Percentiles rank a stretch among this genome's conserved stretches.
Conservation (phyloP, 2,329 filamentous ascomycete species). For the Bertia moriformis region DNA sequence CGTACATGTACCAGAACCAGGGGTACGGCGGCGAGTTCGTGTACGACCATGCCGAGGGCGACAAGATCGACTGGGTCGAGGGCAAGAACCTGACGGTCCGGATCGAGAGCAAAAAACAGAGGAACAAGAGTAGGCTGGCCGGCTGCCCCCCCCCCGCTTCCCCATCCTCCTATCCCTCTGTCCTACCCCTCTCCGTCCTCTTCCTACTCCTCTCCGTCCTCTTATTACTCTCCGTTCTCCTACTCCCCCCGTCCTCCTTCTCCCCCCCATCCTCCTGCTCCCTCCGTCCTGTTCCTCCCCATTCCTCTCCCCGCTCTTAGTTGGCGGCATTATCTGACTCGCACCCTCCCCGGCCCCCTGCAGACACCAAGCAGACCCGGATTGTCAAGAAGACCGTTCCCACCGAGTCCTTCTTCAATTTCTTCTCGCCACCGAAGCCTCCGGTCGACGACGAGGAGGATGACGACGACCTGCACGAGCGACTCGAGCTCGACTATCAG, state of each 20-base stretch:
- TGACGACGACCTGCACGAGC: constrained; percentile 85
- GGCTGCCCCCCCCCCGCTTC: no score
- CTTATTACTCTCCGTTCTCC: constrained; percentile 6
- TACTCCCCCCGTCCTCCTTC: not conserved
- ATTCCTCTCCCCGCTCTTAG: not conserved
- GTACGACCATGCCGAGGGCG: constrained; percentile 95
- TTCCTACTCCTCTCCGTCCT: no score
- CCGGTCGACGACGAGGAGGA: constrained; percentile 64
- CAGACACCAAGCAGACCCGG: constrained; percentile 97
- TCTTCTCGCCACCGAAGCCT: constrained; percentile 89
- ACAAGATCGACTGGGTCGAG: constrained; percentile 93
- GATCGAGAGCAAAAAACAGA: constrained; percentile 97
- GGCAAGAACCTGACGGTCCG: constrained; percentile 87
- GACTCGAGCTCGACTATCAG: constrained; percentile 95
- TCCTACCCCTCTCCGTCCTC: not conserved
- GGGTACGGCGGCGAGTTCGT: constrained; percentile 98
- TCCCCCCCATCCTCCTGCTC: no score
- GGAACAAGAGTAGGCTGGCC: constrained; percentile 97
- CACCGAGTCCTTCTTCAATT: constrained; percentile 97
- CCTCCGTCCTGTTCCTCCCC: no score
- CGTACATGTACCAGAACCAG: constrained; percentile 98
- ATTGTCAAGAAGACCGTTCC: constrained; percentile 98
- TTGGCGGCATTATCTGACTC: constrained; percentile 4
- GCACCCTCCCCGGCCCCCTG: constrained; percentile 7
- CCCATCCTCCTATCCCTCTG: constrained; percentile 2